These are phyloP conservation scores for Ophiosphaerella korrae DNA, from an alignment of 2,329 filamentous ascomycete genomes.

Conservation along the genomic window DNA sequence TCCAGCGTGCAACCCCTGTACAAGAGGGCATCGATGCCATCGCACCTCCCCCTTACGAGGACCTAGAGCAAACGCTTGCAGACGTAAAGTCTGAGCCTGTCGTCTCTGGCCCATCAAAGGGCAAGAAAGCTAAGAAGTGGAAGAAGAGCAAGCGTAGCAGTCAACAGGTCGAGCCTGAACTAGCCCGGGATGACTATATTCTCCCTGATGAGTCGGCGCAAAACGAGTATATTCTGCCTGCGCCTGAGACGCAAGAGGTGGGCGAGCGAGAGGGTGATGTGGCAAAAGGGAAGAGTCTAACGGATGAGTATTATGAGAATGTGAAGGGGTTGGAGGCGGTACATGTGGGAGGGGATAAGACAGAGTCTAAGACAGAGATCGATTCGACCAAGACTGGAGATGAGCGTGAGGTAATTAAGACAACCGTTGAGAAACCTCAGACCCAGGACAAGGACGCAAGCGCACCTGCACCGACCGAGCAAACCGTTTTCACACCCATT, in stretches of 20 bases:
- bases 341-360: too few relatives aligned
- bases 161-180: conserved; percentile 21
- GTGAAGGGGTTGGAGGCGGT: neutral
- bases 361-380: too few relatives aligned
- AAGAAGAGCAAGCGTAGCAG: conserved; percentile 37
- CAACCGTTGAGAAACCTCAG: too few relatives aligned
- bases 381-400: too few relatives aligned
- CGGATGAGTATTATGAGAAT: conserved; percentile 12
- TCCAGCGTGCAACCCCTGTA: conserved; percentile 18
- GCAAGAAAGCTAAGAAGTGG: conserved; percentile 40
- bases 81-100: neutral
- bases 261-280: conserved; percentile 17
- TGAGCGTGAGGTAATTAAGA: too few relatives aligned
- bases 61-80: conserved; percentile 1
- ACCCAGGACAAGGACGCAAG: too few relatives aligned
- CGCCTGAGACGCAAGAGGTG: conserved; percentile 7
- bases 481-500: neutral
- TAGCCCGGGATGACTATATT: neutral
- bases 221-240: conserved; percentile 6
- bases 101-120: conserved; percentile 13
- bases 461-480: neutral
- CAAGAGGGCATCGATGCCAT: neutral
- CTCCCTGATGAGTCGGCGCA: conserved; percentile 7
- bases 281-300: conserved; percentile 23
- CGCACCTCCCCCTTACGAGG: neutral